Evolutionary conservation across 164 flowering plant species (phyloP).

Genomic region (Piper betle): DNA sequence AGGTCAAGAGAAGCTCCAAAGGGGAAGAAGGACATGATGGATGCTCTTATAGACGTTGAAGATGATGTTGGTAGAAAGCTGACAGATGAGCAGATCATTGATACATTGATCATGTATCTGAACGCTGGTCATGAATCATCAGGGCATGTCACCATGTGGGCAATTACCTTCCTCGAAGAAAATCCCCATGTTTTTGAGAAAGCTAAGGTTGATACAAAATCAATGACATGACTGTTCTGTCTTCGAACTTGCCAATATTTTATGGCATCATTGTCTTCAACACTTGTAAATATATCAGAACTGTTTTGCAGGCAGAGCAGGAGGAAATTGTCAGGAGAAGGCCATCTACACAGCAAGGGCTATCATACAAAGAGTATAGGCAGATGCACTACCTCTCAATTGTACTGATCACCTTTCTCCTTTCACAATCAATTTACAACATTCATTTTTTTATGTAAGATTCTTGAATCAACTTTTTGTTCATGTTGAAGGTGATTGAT

Average conservation of each 20-base stretch:
- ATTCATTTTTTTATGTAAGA: neutral
- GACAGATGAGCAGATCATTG: constrained; percentile 74
- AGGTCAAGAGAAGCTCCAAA: constrained; percentile 2
- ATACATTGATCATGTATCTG: constrained; percentile 73
- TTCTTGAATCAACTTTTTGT: neutral
- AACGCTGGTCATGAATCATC: constrained; percentile 99
- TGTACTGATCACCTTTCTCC: constrained; percentile 19
- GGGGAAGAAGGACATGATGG: constrained; percentile 73
- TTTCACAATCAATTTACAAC: neutral
- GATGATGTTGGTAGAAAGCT: constrained; percentile 67
- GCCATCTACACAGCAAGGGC: constrained; percentile 44
- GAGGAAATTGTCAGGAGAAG: constrained; percentile 45
- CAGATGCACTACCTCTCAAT: constrained; percentile 74
- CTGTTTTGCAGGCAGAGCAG: constrained; percentile 52
- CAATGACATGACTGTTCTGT: neutral
- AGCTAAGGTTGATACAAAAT: neutral
- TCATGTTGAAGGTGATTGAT: constrained; percentile 52
- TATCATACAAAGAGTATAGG: constrained; percentile 50
- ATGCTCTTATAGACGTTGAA: constrained; percentile 43
- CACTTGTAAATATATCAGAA: neutral
- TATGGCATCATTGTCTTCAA: neutral
- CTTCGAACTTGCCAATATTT: neutral
- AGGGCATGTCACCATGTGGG: constrained; percentile 85
- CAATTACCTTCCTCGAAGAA: constrained; percentile 48
- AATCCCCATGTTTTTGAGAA: constrained; percentile 45